These are phyloP conservation scores for Cavenderia fasciculata DNA, from an alignment of 78 protist species.

Conservation along the genomic window DNA sequence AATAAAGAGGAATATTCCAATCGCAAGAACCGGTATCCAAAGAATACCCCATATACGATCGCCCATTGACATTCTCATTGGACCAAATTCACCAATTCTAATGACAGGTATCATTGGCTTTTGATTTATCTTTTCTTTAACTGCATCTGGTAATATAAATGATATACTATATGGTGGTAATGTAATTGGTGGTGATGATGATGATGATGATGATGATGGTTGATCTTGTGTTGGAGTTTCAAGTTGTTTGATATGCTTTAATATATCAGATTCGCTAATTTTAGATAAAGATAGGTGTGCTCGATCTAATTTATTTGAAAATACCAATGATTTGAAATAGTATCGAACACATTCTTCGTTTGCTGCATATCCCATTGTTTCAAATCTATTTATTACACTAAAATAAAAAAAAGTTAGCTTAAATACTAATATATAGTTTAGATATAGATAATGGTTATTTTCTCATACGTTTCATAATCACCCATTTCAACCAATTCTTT, in stretches of 20 bases:
- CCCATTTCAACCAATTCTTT: slow-evolving; percentile 55
- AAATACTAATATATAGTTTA: neutral
- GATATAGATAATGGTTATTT: neutral
- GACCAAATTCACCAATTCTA: neutral
- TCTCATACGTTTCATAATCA: slow-evolving; percentile 74
- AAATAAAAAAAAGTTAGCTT: neutral
- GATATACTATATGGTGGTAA: neutral
- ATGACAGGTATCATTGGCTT: slow-evolving; percentile 49
- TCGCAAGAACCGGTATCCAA: slow-evolving; percentile 9
- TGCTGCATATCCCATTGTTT: slow-evolving; percentile 50
- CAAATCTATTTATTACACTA: slow-evolving; percentile 55
- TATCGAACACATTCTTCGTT: slow-evolving; percentile 64
- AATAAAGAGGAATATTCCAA: neutral
- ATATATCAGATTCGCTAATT: too few species aligned
- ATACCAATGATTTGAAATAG: slow-evolving; percentile 65
- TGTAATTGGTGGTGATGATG: too few species aligned
- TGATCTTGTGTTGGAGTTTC: too few species aligned
- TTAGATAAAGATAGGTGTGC: slow-evolving; percentile 27
- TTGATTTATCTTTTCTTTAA: slow-evolving; percentile 6
- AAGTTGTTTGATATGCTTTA: neutral
- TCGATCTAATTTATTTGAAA: slow-evolving; percentile 8
- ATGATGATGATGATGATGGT: too few species aligned
- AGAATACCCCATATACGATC: slow-evolving; percentile 20
- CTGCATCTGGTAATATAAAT: neutral
- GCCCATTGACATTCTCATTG: neutral